Evolutionary conservation across 805 yeast species (phyloP), one percentile per base, ranked within the genome.

Genomic region (Hanseniaspora valbyensis): DNA sequence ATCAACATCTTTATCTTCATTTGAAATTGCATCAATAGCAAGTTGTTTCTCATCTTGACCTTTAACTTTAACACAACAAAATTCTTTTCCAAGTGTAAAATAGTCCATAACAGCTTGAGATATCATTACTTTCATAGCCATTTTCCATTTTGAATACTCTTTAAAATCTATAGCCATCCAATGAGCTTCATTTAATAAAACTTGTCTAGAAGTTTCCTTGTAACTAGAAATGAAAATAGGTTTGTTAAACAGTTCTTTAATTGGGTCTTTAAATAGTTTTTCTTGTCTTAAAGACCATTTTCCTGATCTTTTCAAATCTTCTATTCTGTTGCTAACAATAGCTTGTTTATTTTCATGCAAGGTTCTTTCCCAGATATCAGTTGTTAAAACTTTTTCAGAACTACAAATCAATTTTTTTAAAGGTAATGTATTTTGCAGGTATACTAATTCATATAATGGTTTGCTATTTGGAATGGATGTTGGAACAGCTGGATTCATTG

Each of bases 211-310:
- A 3, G 78, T 68, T 28, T 70, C 68, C n/a, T 61, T 61, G 13
- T 68, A 62, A 24, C 57, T 60, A 45, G 56, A 58, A 4, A 42
- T 39, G 19, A 36, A 24, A 2, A 28, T 21, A 1, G 53, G 42
- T 32, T 49, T 49, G 14, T 49, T 49, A 28, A 49, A 49, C n/a
- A 49, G 4, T 14, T 49, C 42, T 2, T 22, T 37, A 1, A 49
- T 32, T 0, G 97, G 96, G 56, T 86, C 95, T 12, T 71, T 60
- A 58, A 73, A 81, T 55, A 76, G 73, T 48, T 74, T 70, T 0
- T 95, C 95, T 62, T 92, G 98, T 49, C 95, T 73, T 49, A 92
- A 69, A 21, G 95, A 81, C 97, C 98, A 92, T 58, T 84, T 80
- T 2, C 85, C 83, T 52, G 82, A 81, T 42, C 95, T 71, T 62